Conservation (phyloP, 129 eudicot species). For the Tagetes erecta region DNA sequence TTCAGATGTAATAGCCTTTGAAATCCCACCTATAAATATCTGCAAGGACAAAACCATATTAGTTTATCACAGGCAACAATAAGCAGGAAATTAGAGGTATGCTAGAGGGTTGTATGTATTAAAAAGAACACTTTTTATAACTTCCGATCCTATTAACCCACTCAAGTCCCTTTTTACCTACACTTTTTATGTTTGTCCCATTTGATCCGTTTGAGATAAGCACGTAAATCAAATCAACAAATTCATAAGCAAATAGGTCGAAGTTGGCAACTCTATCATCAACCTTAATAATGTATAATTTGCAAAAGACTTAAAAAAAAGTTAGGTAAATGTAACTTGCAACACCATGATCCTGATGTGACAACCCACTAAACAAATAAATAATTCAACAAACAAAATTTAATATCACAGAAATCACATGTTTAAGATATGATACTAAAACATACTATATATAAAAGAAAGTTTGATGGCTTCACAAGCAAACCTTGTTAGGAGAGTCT, state of each 20-base stretch:
- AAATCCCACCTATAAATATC: constrained; percentile 92
- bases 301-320: constrained; percentile 1
- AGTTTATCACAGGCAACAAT: neutral
- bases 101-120: neutral
- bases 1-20: constrained; percentile 64
- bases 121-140: neutral
- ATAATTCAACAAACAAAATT: constrained; percentile 3
- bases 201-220: neutral
- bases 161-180: neutral
- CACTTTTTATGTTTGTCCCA: neutral
- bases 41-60: constrained; percentile 26
- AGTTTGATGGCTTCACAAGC: constrained; percentile 7
- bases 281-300: neutral
- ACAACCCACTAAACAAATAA: constrained; percentile 11
- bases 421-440: neutral
- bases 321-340: neutral
- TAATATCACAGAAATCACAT: neutral
- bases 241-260: neutral
- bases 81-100: neutral
- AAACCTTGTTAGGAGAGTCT: constrained; percentile 93
- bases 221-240: neutral
- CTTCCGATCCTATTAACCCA: no score
- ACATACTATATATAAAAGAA: constrained; percentile 7
- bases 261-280: neutral
- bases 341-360: constrained; percentile 17